Conservation (phyloP, 1,284 basidiomycete species). For the Tilletia setariae region DNA sequence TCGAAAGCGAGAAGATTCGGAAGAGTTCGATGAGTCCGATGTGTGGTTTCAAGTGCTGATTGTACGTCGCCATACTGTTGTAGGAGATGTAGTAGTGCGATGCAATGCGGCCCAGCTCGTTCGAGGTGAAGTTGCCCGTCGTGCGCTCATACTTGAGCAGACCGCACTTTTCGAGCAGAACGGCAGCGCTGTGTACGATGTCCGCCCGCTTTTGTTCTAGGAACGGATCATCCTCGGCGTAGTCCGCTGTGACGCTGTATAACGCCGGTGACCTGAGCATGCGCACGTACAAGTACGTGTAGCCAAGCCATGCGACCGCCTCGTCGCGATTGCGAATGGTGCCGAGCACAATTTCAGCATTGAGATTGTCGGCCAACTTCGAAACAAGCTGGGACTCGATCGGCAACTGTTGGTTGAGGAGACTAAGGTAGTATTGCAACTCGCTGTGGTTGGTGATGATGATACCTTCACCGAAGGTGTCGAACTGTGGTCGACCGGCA, state of each 20-base stretch:
- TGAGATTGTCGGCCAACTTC: constrained; percentile 90
- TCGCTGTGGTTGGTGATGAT: constrained; percentile 98
- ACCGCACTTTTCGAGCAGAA: constrained; percentile 87
- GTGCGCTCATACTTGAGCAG: constrained; percentile 89
- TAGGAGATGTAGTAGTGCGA: constrained; percentile 96
- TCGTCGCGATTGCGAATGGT: constrained; percentile 89
- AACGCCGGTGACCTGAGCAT: constrained; percentile 87
- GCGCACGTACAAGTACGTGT: constrained; percentile 70
- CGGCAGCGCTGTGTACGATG: constrained; percentile 89
- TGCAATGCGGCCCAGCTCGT: constrained; percentile 77
- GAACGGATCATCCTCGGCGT: constrained; percentile 76
- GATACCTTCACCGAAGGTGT: constrained; percentile 94
- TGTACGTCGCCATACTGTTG: constrained; percentile 93
- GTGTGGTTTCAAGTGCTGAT: constrained; percentile 83
- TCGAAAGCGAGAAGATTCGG: constrained; percentile 90
- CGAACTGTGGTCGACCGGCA: constrained; percentile 95
- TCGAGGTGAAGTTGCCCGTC: constrained; percentile 71
- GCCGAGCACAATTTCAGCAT: constrained; percentile 95
- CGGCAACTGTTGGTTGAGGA: constrained; percentile 60
- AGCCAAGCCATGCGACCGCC: constrained; percentile 80
- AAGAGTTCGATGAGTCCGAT: constrained; percentile 89
- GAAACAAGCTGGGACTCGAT: constrained; percentile 95
- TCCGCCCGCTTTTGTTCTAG: constrained; percentile 91
- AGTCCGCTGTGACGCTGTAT: constrained; percentile 86
- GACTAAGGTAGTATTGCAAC: constrained; percentile 77